Base-by-base conservation (phyloP, 192 early-diverging fungal genomes). In the Backusella macrospora region DNA sequence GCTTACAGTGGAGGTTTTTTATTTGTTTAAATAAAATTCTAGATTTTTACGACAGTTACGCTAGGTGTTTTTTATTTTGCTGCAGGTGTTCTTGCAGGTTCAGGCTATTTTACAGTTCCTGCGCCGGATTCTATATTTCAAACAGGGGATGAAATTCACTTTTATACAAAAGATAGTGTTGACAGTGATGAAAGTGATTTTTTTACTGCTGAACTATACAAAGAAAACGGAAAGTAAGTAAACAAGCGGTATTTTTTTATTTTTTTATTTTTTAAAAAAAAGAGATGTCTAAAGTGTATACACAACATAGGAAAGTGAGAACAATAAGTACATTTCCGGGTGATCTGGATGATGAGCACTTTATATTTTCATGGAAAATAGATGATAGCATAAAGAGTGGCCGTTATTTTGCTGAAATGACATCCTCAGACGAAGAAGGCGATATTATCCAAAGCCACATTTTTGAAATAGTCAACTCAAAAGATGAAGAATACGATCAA, bases 311-410 rank as follows among this genome's bases (percentile, higher is more conserved):
- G 52, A 59, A 59, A 59, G 52, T 59, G 52, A 59, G 52, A 59
- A 59, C 52, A 59, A 59, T 59, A 59, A 59, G 52, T 13, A 59
- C 52, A 21, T 59, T 59, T 59, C 21, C 52, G 5, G 63, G 38
- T 65, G 63, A 65, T 38, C 15, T 65, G 37, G 63, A 65, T 15
- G 63, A 65, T 65, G 63, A 65, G 8, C 34, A 65, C 15, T 34
- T 39, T 65, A 65, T 65, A 65, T 42, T 47, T 47, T 47, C 67
- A 68, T 68, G 67, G 67, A 68, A 39, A 15, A 34, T 68, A 12
- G 44, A 45, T 16, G 3, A 8, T 46, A 47, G 23, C 14, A 44
- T 68, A 26, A 68, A 45, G 7, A 45, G 44, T 23, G 67, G 67
- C 1, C 21, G 44, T 29, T 68, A 68, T 12, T 68, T 47, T 47